Evolutionary conservation across 202 grass and related monocot species (phyloP).

Genomic region (Alloteropsis angusta): DNA sequence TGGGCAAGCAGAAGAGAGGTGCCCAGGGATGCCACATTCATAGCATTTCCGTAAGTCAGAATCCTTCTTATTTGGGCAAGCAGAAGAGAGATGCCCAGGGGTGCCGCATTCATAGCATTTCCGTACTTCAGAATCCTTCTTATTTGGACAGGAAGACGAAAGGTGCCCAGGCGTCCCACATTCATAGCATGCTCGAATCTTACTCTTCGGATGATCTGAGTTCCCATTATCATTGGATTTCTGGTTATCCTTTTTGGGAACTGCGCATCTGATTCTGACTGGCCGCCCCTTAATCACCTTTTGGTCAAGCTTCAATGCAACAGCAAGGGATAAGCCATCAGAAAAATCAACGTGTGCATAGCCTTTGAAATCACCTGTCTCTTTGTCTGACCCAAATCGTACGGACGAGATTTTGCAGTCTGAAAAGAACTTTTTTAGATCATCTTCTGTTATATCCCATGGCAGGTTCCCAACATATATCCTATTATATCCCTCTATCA

Average conservation of each 20-base stretch:
- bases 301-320: slow-evolving; percentile 76
- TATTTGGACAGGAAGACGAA: slow-evolving; percentile 58
- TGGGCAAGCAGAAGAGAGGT: slow-evolving; percentile 61
- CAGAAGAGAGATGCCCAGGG: slow-evolving; percentile 62
- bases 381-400: slow-evolving; percentile 74
- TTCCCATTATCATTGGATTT: slow-evolving; percentile 27
- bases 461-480: slow-evolving; percentile 80
- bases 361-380: slow-evolving; percentile 80
- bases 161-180: slow-evolving; percentile 67
- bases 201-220: slow-evolving; percentile 39
- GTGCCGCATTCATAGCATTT: slow-evolving; percentile 65
- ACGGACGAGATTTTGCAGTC: slow-evolving; percentile 76
- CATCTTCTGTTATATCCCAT: slow-evolving; percentile 81
- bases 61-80: slow-evolving; percentile 43
- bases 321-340: slow-evolving; percentile 43
- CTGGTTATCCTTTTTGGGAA: slow-evolving; percentile 49
- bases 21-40: slow-evolving; percentile 57
- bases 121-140: background rate
- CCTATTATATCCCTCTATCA: slow-evolving; percentile 77
- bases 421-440: slow-evolving; percentile 59
- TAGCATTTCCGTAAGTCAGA: slow-evolving; percentile 38
- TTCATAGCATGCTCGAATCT: slow-evolving; percentile 49
- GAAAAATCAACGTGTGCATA: slow-evolving; percentile 76
- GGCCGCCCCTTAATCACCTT: slow-evolving; percentile 53
- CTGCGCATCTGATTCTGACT: slow-evolving; percentile 69